Evolutionary conservation across 1,284 basidiomycete species (phyloP).

Genomic region (Wolfiporia cocos): DNA sequence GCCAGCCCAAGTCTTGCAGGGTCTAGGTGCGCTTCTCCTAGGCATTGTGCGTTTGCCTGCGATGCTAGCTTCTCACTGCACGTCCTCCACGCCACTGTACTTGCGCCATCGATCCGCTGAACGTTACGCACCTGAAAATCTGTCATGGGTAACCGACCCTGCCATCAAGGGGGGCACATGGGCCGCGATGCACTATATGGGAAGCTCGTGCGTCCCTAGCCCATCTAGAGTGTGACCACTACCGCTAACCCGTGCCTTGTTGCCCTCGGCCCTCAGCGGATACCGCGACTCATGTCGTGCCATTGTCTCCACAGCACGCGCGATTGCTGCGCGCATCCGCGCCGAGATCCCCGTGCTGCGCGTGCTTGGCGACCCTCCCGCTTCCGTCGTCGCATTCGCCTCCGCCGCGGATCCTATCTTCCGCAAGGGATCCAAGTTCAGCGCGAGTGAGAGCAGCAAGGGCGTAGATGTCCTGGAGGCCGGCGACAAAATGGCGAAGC

Average conservation of each 20-base stretch:
- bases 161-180: conserved; percentile 92
- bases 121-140: too few species aligned
- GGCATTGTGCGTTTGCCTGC: too few species aligned
- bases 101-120: too few species aligned
- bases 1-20: conserved; percentile 85
- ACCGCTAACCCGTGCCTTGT: background rate
- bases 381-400: conserved; percentile 88
- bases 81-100: too few species aligned
- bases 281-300: conserved; percentile 85
- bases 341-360: conserved; percentile 74
- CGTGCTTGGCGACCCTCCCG: conserved; percentile 85
- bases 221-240: conserved; percentile 5
- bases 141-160: background rate
- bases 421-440: too few species aligned
- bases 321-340: conserved; percentile 61
- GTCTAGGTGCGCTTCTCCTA: conserved; percentile 56
- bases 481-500: conserved; percentile 83
- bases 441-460: too few species aligned
- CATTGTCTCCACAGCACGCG: conserved; percentile 74
- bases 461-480: conserved; percentile 77
- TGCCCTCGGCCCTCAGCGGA: conserved; percentile 46
- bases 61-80: too few species aligned
- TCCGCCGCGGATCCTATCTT: conserved; percentile 50
- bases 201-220: conserved; percentile 56
- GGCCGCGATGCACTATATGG: conserved; percentile 94